These are phyloP conservation scores for Xanthoceras sorbifolium DNA, from an alignment of 345 rosid species.

Conservation along the genomic window DNA sequence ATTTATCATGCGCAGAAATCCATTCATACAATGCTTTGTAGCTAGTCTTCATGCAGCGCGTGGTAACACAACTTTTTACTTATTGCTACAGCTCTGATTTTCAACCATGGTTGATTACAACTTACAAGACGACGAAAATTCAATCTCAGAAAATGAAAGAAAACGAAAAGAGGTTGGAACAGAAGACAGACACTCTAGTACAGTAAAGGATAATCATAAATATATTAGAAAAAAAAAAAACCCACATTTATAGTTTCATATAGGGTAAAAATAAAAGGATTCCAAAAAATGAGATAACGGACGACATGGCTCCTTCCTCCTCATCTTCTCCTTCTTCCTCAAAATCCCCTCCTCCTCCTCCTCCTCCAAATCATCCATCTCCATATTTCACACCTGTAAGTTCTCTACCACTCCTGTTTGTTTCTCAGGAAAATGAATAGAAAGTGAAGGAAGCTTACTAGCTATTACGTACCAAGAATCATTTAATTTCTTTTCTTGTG, in stretches of 20 bases:
- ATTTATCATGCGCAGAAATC: conserved; percentile 17
- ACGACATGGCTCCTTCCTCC: conserved; percentile 62
- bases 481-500: neutral
- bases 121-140: conserved; percentile 51
- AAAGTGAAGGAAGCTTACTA: no score
- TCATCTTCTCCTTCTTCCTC: conserved; percentile 64
- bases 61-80: neutral
- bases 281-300: conserved; percentile 21
- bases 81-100: conserved; percentile 17
- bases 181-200: no score
- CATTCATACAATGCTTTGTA: conserved; percentile 11
- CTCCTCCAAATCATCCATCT: conserved; percentile 46
- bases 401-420: conserved; percentile 11
- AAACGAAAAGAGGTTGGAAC: conserved; percentile 38
- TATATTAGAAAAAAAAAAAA: neutral
- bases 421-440: conserved; percentile 14
- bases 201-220: neutral
- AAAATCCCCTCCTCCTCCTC: conserved; percentile 48
- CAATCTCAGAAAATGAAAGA: conserved; percentile 29
- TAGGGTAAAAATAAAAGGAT: neutral
- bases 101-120: conserved; percentile 44
- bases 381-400: conserved; percentile 81
- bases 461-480: no score
- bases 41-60: conserved; percentile 1
- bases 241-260: conserved; percentile 11